Evolutionary conservation across 23 red algal genomes (phyloP).

Genomic region (Gracilariopsis chorda): DNA sequence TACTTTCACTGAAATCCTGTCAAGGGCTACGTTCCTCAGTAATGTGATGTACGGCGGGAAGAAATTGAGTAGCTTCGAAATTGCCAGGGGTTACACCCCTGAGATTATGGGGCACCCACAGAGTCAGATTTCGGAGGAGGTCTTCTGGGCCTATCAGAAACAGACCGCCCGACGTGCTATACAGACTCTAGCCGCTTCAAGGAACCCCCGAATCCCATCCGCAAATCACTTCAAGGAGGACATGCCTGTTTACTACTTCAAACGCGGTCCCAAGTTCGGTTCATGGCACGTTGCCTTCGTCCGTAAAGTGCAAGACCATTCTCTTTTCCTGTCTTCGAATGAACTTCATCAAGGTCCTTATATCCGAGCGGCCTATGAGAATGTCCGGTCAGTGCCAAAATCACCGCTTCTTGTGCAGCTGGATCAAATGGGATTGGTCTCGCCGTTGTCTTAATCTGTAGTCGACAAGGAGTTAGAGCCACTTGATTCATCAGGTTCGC

Average conservation of each 20-base stretch:
- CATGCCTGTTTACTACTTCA: neutral
- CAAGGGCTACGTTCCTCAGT: conserved; percentile 13
- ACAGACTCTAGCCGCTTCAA: neutral
- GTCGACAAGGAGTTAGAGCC: neutral
- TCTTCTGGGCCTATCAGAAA: neutral
- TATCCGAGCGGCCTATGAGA: conserved; percentile 33
- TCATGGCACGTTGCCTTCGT: conserved; percentile 20
- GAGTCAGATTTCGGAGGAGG: neutral
- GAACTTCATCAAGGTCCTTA: neutral
- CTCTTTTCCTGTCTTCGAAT: conserved; percentile 4
- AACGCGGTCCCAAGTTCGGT: neutral
- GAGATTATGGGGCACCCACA: conserved; percentile 11
- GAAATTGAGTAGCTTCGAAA: conserved; percentile 28
- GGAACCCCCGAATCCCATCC: neutral
- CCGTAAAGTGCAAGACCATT: neutral
- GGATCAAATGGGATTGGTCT: neutral
- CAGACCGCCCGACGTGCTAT: neutral
- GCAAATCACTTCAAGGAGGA: neutral
- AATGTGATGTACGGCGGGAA: conserved; percentile 17
- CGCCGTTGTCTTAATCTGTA: neutral
- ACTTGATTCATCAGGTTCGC: no score
- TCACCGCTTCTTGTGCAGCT: neutral
- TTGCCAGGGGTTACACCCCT: conserved; percentile 20
- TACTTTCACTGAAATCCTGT: no score
- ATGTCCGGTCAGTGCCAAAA: conserved; percentile 2